Evolutionary conservation across 2,329 filamentous ascomycete genomes (phyloP).

Genomic region (Colletotrichum zoysiae): DNA sequence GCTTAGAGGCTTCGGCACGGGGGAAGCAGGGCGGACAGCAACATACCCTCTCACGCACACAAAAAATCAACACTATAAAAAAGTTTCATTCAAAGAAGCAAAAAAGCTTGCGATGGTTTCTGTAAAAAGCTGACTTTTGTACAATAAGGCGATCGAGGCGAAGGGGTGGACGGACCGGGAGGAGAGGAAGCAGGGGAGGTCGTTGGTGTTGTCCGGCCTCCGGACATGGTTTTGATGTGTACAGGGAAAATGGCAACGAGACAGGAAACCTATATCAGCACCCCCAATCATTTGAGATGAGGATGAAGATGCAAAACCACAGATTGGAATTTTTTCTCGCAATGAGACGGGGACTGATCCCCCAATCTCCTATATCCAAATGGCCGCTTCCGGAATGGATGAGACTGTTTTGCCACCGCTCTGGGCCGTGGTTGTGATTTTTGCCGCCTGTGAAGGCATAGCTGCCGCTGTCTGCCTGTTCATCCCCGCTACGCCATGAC

Average conservation of each 20-base stretch:
- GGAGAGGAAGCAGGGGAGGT: background rate
- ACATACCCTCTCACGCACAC: slow-evolving; percentile 18
- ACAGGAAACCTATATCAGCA: slow-evolving; percentile 9
- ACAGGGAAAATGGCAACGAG: slow-evolving; percentile 8
- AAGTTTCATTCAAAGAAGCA: slow-evolving; percentile 14
- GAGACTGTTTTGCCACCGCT: slow-evolving; percentile 9
- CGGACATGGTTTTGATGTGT: slow-evolving; percentile 22
- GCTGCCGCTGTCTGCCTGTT: background rate
- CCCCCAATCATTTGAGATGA: slow-evolving; percentile 19
- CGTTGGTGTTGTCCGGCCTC: background rate
- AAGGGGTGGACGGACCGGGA: background rate
- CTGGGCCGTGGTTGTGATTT: background rate
- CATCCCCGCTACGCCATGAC: background rate
- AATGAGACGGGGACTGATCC: slow-evolving; percentile 20
- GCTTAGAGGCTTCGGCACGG: slow-evolving; percentile 23
- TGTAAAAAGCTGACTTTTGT: slow-evolving; percentile 43
- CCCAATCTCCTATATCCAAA: background rate
- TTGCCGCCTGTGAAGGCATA: background rate
- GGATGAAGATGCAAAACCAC: slow-evolving; percentile 24
- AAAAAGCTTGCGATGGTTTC: slow-evolving; percentile 29
- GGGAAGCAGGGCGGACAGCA: slow-evolving; percentile 11
- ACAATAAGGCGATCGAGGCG: slow-evolving; percentile 36
- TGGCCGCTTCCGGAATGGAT: slow-evolving; percentile 14
- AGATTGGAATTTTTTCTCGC: slow-evolving; percentile 38
- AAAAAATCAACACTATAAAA: slow-evolving; percentile 16